These are phyloP conservation scores for Cryptococcus floricola DNA, from an alignment of 1,284 basidiomycete genomes.

Conservation along the genomic window DNA sequence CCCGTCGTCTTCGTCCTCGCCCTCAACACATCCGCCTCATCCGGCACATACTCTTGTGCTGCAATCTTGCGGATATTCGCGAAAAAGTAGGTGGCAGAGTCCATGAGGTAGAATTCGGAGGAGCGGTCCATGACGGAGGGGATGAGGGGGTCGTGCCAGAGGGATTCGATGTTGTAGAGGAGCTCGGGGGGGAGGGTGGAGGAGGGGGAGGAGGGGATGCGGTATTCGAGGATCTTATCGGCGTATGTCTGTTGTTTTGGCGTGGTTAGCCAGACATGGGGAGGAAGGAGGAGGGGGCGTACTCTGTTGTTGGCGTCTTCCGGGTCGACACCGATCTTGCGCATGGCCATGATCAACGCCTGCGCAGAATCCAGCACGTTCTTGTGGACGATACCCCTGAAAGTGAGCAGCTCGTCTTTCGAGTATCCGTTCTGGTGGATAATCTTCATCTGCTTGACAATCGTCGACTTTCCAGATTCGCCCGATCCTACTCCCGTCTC, in stretches of 20 bases:
- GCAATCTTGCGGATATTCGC: slow-evolving; percentile 78
- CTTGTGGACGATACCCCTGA: slow-evolving; percentile 68
- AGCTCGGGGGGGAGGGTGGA: slow-evolving; percentile 54
- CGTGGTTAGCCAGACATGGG: neutral
- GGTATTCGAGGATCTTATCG: slow-evolving; percentile 53
- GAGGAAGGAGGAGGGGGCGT: slow-evolving; percentile 25
- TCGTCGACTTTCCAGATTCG: slow-evolving; percentile 90
- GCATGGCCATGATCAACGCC: slow-evolving; percentile 81
- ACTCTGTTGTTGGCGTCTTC: slow-evolving; percentile 70
- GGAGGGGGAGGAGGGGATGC: slow-evolving; percentile 49
- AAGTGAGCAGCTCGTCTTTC: slow-evolving; percentile 71
- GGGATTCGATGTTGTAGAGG: slow-evolving; percentile 69
- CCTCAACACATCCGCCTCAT: slow-evolving; percentile 81
- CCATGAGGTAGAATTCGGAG: slow-evolving; percentile 94
- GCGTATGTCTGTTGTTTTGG: slow-evolving; percentile 46
- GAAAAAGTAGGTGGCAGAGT: slow-evolving; percentile 92
- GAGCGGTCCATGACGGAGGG: slow-evolving; percentile 78
- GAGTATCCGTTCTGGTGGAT: slow-evolving; percentile 94
- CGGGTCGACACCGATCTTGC: slow-evolving; percentile 82
- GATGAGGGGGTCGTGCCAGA: slow-evolving; percentile 91
- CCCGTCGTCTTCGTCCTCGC: slow-evolving; percentile 89
- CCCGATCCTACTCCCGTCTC: slow-evolving; percentile 57
- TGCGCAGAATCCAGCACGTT: slow-evolving; percentile 83
- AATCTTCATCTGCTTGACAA: slow-evolving; percentile 99
- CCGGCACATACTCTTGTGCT: slow-evolving; percentile 72